Conservation (phyloP, 78 protist genomes). For the Cavenderia fasciculata region DNA sequence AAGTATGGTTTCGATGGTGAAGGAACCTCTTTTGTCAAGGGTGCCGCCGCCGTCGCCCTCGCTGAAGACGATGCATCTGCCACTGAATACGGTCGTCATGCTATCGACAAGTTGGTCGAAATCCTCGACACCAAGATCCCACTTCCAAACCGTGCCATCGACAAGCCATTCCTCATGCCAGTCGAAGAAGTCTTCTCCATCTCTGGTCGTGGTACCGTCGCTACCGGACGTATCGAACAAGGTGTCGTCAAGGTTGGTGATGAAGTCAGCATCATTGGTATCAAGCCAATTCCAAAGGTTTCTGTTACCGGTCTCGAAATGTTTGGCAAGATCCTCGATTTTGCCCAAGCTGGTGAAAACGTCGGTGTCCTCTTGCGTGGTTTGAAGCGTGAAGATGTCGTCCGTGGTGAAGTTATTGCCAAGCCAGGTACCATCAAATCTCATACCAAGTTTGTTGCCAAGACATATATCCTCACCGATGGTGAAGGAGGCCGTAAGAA, state of each 20-base stretch:
- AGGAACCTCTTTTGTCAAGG: conserved; percentile 74
- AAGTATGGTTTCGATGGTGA: conserved; percentile 94
- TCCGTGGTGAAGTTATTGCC: conserved; percentile 76
- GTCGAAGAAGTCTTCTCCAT: conserved; percentile 94
- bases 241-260: conserved; percentile 92
- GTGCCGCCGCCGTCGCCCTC: conserved; percentile 76
- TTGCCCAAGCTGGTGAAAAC: conserved; percentile 97
- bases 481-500: conserved; percentile 98
- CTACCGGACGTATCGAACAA: conserved; percentile 95
- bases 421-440: conserved; percentile 90
- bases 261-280: conserved; percentile 92
- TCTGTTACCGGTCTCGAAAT: conserved; percentile 94
- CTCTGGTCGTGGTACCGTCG: conserved; percentile 97
- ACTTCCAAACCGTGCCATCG: conserved; percentile 83
- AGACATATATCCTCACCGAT: conserved; percentile 94
- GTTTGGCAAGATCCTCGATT: conserved; percentile 92
- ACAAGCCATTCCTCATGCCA: conserved; percentile 97
- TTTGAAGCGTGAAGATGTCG: conserved; percentile 92
- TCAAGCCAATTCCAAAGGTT: conserved; percentile 71
- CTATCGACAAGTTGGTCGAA: conserved; percentile 88
- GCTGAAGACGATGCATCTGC: conserved; percentile 40
- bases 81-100: conserved; percentile 73
- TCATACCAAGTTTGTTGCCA: conserved; percentile 87
- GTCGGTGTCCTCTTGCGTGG: conserved; percentile 93
- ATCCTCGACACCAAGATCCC: conserved; percentile 87